Conservation (phyloP, 345 rosid genomes). For the Carallia pectinifolia region DNA sequence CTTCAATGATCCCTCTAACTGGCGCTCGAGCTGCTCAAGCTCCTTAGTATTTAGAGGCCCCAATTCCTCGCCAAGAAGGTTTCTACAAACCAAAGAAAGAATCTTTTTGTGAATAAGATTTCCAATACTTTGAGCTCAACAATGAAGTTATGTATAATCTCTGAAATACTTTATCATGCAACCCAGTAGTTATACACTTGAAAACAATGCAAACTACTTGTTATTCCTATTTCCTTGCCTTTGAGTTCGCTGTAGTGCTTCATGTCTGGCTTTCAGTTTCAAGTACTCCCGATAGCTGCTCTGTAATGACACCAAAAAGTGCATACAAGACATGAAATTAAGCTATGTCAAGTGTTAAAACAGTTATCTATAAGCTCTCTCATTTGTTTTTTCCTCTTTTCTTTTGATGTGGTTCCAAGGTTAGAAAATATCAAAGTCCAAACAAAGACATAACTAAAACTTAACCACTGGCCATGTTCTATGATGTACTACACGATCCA, state of each 20-base stretch:
- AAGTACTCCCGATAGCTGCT: constrained; percentile 88
- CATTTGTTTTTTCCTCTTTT: too few relatives aligned
- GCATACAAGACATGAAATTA: not conserved
- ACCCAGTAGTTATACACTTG: too few relatives aligned
- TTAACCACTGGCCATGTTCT: not conserved
- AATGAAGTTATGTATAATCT: not conserved
- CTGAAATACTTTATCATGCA: not conserved
- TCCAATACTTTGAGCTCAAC: constrained; percentile 2
- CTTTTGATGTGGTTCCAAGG: constrained; percentile 26
- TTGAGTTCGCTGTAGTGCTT: constrained; percentile 79
- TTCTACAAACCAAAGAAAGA: constrained; percentile 37
- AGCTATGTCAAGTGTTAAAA: too few relatives aligned
- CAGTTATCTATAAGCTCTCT: not conserved
- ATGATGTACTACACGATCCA: not conserved
- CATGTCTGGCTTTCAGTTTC: constrained; percentile 74
- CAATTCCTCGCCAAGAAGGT: constrained; percentile 94
- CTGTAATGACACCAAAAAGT: constrained; percentile 32
- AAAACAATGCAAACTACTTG: not conserved
- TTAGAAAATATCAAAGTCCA: not conserved
- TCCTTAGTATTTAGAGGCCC: constrained; percentile 89
- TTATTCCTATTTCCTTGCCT: constrained; percentile 41
- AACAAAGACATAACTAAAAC: not conserved
- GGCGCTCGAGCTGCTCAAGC: constrained; percentile 95
- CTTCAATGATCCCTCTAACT: constrained; percentile 76
- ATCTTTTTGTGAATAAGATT: not conserved